Evolutionary conservation across 768 basidiomycete genomes (phyloP), one percentile per base, ranked within the genome.

Genomic region (Filobasidium wieringae): DNA sequence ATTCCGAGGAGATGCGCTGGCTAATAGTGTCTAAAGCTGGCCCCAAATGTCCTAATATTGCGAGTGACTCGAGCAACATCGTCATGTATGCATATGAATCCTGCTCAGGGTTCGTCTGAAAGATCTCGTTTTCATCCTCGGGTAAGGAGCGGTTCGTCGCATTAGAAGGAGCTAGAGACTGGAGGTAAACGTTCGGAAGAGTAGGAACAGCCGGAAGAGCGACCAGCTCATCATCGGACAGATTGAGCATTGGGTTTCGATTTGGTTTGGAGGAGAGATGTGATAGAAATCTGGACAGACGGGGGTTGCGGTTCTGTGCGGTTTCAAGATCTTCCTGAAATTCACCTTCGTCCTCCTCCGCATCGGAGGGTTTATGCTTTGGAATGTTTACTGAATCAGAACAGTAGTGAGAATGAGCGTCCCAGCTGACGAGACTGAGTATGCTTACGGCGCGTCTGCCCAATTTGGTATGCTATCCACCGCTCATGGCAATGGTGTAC

Each of bases 1-100:
- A 80, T 74, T 99, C 95, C 50, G 79, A 77, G 1, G 86, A 81
- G 2, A 95, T 76, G 51, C 91, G 82, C 71, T 96, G 91, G 5
- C 83, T 78, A 43, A 97, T 78, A 51, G 79, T 81, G 66, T 99
- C 95, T 15, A 97, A 76, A 5, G 84, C 87, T 55, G 77, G 82
- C 2, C 88, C 88, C 2, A 97, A 79, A 68, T 87, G 87, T 7
- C 92, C 93, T 14, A 99, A 78, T 1, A 90, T 84, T 14, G 90
- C 85, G 12, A 97, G 78, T n/a, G 91, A 86, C 72, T 97, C 95
- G 7, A 97, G 77, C 6, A 97, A 78, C 1, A 82, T 86, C 75
- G 96, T 95, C 63, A 97, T 84, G 67, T 96, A 97, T 4, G 82
- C 74, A 73, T 95, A 99, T 0, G 89, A 90, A 69, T 99, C 89